Conservation (phyloP, 2,329 filamentous ascomycete genomes). For the Neonectria coccinea region DNA sequence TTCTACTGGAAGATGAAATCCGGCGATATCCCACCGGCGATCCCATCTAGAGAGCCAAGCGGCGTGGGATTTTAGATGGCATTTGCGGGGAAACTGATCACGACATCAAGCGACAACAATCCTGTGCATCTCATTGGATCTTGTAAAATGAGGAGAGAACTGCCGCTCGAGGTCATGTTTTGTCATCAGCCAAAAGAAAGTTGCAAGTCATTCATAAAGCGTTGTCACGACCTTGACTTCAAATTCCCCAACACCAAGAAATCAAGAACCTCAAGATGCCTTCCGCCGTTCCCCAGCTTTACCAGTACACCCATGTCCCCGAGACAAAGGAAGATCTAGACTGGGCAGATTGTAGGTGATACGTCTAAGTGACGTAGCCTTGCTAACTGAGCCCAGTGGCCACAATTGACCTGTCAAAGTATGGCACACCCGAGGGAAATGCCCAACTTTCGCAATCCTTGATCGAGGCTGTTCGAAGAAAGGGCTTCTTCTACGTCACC, state of each 20-base stretch:
- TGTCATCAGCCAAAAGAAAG: neutral
- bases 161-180: neutral
- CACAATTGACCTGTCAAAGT: conserved; percentile 50
- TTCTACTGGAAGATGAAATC: neutral
- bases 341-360: conserved; percentile 51
- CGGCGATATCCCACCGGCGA: neutral
- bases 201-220: neutral
- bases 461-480: conserved; percentile 51
- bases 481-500: conserved; percentile 55
- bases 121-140: conserved; percentile 13
- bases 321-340: conserved; percentile 53
- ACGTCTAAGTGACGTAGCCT: neutral
- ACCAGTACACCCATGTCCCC: conserved; percentile 51
- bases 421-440: conserved; percentile 49
- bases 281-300: conserved; percentile 46
- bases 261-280: conserved; percentile 44
- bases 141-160: neutral
- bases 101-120: conserved; percentile 23
- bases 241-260: neutral
- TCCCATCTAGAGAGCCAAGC: conserved; percentile 8
- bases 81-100: conserved; percentile 27
- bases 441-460: conserved; percentile 44
- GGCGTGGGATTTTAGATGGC: neutral
- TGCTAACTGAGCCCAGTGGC: conserved; percentile 41
- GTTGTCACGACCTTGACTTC: neutral